A percentile compares a stretch with the other conserved stretches of the same genome.
Evolutionary conservation across 768 basidiomycete species (phyloP).

Genomic region (Auriscalpium vulgare): DNA sequence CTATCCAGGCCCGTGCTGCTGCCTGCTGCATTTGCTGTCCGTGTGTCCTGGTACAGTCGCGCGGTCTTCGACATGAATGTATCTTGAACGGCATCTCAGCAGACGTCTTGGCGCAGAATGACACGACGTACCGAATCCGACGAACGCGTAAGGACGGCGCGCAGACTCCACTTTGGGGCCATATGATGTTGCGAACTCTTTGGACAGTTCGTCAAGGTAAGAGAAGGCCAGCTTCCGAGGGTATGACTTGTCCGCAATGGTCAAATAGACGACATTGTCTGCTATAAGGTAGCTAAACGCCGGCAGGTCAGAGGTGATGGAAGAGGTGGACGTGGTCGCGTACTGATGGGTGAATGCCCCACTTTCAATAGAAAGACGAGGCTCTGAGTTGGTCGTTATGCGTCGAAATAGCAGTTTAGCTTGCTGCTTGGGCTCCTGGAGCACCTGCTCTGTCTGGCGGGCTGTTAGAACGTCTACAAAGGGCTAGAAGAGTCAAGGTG

Average conservation of each 20-base stretch:
- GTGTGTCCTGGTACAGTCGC: slow-evolving; percentile 88
- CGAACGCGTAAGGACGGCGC: slow-evolving; percentile 97
- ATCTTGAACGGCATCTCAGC: slow-evolving; percentile 40
- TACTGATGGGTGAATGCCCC: slow-evolving; percentile 95
- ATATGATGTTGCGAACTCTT: slow-evolving; percentile 90
- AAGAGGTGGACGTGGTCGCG: slow-evolving; percentile 24
- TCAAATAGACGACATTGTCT: slow-evolving; percentile 91
- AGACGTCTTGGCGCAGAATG: neutral
- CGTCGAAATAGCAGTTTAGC: slow-evolving; percentile 94
- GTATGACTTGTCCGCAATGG: slow-evolving; percentile 95
- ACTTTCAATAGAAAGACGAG: slow-evolving; percentile 93
- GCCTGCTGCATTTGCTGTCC: slow-evolving; percentile 66
- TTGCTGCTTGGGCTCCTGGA: slow-evolving; percentile 98
- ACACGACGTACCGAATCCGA: slow-evolving; percentile 78
- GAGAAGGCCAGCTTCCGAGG: slow-evolving; percentile 96
- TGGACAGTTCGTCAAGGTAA: slow-evolving; percentile 92
- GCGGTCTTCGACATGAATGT: slow-evolving; percentile 99
- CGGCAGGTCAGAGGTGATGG: neutral
- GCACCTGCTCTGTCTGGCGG: slow-evolving; percentile 77
- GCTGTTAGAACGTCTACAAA: slow-evolving; percentile 4
- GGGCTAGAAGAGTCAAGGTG: neutral
- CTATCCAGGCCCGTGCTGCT: slow-evolving; percentile 61
- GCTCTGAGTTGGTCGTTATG: slow-evolving; percentile 89
- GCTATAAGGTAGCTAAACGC: slow-evolving; percentile 80
- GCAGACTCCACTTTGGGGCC: slow-evolving; percentile 88